These are phyloP conservation scores for Podospora anserina DNA, from an alignment of 495 filamentous ascomycete species.

Conservation along the genomic window DNA sequence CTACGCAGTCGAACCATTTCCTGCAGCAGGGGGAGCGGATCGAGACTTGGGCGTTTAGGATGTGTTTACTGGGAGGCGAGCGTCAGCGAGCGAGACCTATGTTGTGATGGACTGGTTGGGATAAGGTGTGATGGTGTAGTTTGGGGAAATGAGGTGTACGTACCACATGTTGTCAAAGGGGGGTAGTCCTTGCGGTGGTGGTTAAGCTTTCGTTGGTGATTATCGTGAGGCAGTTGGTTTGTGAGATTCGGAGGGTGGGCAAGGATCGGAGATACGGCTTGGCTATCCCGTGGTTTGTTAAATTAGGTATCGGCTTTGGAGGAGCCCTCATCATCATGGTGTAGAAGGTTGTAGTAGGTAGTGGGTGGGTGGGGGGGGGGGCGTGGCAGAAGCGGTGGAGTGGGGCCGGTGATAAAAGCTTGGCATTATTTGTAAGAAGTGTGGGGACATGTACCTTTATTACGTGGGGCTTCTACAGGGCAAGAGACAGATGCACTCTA, in stretches of 20 bases:
- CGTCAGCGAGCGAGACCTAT: neutral
- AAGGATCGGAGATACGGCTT: neutral
- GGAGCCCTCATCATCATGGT: neutral
- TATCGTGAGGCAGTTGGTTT: neutral
- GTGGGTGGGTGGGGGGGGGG: too few species aligned
- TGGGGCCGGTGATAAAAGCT: neutral
- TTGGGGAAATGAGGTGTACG: neutral
- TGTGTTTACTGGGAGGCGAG: conserved; percentile 66
- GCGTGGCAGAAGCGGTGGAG: neutral
- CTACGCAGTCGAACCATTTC: conserved; percentile 98
- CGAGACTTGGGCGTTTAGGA: conserved; percentile 95
- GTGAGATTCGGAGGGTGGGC: neutral
- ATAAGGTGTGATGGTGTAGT: neutral
- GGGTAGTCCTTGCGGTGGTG: neutral
- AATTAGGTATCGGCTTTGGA: neutral
- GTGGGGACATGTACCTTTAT: neutral
- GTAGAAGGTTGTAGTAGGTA: too few species aligned
- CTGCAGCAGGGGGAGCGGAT: conserved; percentile 95
- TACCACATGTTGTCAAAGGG: conserved; percentile 25
- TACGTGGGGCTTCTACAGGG: neutral
- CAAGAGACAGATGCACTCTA: neutral
- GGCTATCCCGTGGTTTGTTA: neutral
- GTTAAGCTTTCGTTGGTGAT: neutral
- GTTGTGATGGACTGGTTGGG: neutral
- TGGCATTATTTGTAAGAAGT: neutral